phyloP scores from a whole-genome alignment of 148 eudicot species.

The Chenopodium quinoa region DNA sequence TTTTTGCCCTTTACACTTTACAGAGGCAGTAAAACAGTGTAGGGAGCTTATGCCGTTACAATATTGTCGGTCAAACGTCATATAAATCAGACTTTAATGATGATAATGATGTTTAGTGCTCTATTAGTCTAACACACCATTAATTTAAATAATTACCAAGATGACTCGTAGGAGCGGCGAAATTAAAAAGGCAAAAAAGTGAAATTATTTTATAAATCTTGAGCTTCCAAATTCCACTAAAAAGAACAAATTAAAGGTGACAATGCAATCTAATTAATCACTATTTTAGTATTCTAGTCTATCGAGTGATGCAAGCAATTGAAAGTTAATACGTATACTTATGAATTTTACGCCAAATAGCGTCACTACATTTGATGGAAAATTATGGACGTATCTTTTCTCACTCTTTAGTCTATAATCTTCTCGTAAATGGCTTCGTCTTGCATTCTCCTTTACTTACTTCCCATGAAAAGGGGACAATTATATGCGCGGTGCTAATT shows the following conservation, averaged over 20 bases:
- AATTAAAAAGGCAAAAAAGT: background rate
- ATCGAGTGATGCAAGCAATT: too few relatives aligned
- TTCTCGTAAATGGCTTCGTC: too few relatives aligned
- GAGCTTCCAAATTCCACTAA: background rate
- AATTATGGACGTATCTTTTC: too few relatives aligned
- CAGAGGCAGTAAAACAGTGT: background rate
- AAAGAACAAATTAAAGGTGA: background rate
- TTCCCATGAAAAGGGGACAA: too few relatives aligned
- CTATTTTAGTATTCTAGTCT: too few relatives aligned
- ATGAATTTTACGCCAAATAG: too few relatives aligned
- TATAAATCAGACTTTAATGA: constrained; percentile 13
- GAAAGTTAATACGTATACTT: too few relatives aligned
- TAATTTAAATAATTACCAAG: background rate
- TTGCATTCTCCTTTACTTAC: too few relatives aligned
- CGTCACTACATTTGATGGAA: too few relatives aligned
- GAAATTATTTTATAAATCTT: background rate
- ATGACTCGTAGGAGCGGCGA: background rate
- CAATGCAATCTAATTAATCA: too few relatives aligned
- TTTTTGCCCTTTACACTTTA: background rate
- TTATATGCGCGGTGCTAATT: too few relatives aligned
- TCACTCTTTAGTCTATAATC: too few relatives aligned
- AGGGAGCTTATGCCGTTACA: background rate
- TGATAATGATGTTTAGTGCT: constrained; percentile 9
- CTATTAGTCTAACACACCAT: background rate
- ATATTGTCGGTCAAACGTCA: constrained; percentile 11